Base-by-base conservation (phyloP, 1,284 basidiomycete species). In the Amylostereum chailletii region DNA sequence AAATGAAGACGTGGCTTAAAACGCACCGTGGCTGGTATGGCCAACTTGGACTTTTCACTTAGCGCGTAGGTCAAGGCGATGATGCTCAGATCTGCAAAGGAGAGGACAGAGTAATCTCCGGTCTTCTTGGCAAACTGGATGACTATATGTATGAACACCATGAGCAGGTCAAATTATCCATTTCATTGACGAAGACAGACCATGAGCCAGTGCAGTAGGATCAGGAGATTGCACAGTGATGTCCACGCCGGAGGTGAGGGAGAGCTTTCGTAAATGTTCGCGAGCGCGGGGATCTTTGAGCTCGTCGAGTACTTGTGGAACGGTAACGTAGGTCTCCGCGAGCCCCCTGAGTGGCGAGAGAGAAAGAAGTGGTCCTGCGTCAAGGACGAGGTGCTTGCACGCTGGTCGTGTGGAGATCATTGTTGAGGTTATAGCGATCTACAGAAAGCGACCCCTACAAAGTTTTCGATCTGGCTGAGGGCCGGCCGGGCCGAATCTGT, bases 101-200 rank as follows among this genome's bases (percentile, higher is more conserved):
- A 97, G 33, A 99, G 76, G 42, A 95, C 95, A 34, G 90, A 76
- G 63, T 93, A 95, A 68, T 99, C 96, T 67, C 96, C 96, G 0
- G 95, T 97, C 74, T 92, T 91, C 74, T 92, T 94, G 3, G 96
- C 91, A 67, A 87, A 90, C 54, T 88, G 85, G 46, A 90, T 89
- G 6, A 95, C 96, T 91, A 58, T 40, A 34, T 50, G 51, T 29
- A 5, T 33, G 19, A 19, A 19, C 19, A 19, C 19, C 19, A 19
- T 19, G 19, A 19, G 19, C 19, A 19, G 19, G 19, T 19, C 19
- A 19, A 19, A 19, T 19, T 19, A 19, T 19, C 19, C 19, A 19
- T 19, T 19, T 19, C 19, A 19, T 19, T 19, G 19, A 19, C 19
- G 19, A 19, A n/a, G 31, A 67, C 79, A 42, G 56, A 93, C 93